These are phyloP conservation scores for Silybum marianum DNA, from an alignment of 129 eudicot genomes.

Conservation along the genomic window DNA sequence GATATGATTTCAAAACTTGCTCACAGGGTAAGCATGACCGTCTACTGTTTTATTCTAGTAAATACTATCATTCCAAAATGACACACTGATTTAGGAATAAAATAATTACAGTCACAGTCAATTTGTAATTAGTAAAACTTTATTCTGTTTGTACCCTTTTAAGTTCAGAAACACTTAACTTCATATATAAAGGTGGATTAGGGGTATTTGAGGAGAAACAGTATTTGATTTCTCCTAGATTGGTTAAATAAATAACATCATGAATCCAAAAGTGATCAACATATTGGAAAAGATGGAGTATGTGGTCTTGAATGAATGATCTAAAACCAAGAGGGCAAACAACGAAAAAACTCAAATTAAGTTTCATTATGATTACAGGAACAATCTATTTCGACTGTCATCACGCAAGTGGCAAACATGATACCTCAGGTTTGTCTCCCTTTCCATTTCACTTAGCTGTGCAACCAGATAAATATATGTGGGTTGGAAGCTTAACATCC, in stretches of 20 bases:
- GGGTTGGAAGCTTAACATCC: not conserved
- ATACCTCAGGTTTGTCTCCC: constrained; percentile 79
- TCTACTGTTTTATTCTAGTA: constrained; percentile 4
- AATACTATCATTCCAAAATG: not conserved
- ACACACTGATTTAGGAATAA: not conserved
- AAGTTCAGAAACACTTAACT: not conserved
- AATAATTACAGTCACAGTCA: not conserved
- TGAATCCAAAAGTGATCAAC: not conserved
- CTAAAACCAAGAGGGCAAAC: not conserved
- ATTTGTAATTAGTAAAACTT: not conserved
- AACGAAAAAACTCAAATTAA: not conserved
- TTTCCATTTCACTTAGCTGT: constrained; percentile 3
- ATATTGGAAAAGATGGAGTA: not conserved
- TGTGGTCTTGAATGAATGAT: not conserved
- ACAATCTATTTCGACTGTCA: constrained; percentile 89
- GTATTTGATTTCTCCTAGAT: not conserved
- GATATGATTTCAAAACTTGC: constrained; percentile 88
- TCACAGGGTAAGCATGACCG: constrained; percentile 57
- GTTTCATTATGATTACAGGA: constrained; percentile 58
- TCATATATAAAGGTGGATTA: not conserved
- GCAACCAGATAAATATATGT: not conserved
- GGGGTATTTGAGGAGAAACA: not conserved
- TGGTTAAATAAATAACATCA: not conserved
- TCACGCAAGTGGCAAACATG: constrained; percentile 88
- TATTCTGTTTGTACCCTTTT: not conserved